Conservation (phyloP, 768 basidiomycete species). For the Boletus sensibilis region DNA sequence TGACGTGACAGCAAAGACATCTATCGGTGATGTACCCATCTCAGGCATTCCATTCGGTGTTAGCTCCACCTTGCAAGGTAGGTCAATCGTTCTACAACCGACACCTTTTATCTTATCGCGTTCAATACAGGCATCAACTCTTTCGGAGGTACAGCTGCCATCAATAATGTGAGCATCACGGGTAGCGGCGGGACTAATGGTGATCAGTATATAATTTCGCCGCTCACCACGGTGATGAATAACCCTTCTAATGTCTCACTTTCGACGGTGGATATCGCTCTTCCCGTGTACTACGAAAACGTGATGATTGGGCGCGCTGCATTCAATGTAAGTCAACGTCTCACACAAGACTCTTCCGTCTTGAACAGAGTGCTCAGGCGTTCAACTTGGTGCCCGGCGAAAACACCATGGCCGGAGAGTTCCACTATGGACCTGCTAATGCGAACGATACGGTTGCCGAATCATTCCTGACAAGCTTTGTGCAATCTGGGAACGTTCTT, state of each 20-base stretch:
- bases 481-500: constrained; percentile 49
- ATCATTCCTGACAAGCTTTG: constrained; percentile 58
- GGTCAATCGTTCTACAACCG: background rate
- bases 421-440: constrained; percentile 64
- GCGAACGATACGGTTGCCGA: constrained; percentile 66
- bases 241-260: constrained; percentile 72
- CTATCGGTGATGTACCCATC: constrained; percentile 67
- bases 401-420: constrained; percentile 54
- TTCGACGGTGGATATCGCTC: constrained; percentile 52
- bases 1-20: constrained; percentile 57
- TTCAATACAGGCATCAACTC: constrained; percentile 49
- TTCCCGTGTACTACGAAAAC: constrained; percentile 58
- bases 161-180: constrained; percentile 57
- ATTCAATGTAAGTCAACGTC: constrained; percentile 46
- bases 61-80: constrained; percentile 53
- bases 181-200: constrained; percentile 68
- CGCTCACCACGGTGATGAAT: constrained; percentile 54
- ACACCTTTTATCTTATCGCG: background rate
- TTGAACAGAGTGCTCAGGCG: constrained; percentile 34
- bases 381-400: constrained; percentile 59
- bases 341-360: background rate
- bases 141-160: constrained; percentile 51
- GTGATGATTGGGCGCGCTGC: constrained; percentile 58
- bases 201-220: constrained; percentile 54
- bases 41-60: constrained; percentile 63